These are phyloP conservation scores for Nothopassalora personata DNA, from an alignment of 2,329 filamentous ascomycete species.

Conservation along the genomic window DNA sequence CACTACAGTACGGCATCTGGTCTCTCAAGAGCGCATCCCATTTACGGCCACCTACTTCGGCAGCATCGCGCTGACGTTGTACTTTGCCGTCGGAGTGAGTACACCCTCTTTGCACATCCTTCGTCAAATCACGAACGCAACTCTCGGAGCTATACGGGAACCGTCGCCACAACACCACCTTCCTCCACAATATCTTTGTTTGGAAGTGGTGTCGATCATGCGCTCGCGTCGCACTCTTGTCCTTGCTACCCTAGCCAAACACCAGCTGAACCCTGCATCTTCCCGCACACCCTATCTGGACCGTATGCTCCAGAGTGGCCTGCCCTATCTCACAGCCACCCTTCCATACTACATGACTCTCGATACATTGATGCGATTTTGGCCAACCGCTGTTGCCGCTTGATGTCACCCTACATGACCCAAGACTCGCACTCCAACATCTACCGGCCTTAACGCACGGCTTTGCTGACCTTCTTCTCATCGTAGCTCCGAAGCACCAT, in stretches of 20 bases:
- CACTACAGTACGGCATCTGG: conserved; percentile 62
- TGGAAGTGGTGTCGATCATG: conserved; percentile 22
- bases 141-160: not conserved
- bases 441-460: conserved; percentile 2
- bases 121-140: not conserved
- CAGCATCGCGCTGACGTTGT: conserved; percentile 81
- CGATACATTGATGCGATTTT: not conserved
- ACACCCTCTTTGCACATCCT: conserved; percentile 1
- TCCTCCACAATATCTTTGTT: conserved; percentile 22
- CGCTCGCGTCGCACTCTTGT: conserved; percentile 15
- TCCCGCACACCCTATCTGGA: conserved; percentile 8
- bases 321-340: conserved; percentile 14
- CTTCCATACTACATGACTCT: conserved; percentile 2
- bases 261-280: conserved; percentile 9
- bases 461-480: conserved; percentile 30
- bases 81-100: conserved; percentile 88
- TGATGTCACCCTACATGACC: conserved; percentile 7
- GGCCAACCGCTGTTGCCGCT: conserved; percentile 9
- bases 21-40: conserved; percentile 77
- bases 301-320: conserved; percentile 11
- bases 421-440: not conserved
- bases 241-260: conserved; percentile 9
- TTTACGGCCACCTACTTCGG: conserved; percentile 95
- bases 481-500: conserved; percentile 72
- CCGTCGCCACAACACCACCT: conserved; percentile 14